These are phyloP conservation scores for Solanum tarapatanum DNA, from an alignment of 257 asterid species.

Conservation along the genomic window DNA sequence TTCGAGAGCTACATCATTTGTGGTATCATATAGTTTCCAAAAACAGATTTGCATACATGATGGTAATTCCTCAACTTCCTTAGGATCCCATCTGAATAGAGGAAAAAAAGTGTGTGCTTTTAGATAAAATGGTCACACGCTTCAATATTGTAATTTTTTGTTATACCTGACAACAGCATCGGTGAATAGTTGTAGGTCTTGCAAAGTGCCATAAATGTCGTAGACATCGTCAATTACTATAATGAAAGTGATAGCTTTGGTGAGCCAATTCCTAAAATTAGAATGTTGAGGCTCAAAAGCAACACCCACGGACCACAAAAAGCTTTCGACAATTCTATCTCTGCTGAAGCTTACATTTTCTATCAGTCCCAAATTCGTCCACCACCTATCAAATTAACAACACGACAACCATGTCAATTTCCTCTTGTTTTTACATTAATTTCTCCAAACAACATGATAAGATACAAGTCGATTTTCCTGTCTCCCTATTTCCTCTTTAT, in stretches of 20 bases:
- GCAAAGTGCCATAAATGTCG: slow-evolving; percentile 33
- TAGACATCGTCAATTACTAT: slow-evolving; percentile 49
- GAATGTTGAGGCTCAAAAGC: slow-evolving; percentile 36
- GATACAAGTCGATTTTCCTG: not conserved
- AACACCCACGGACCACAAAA: slow-evolving; percentile 45
- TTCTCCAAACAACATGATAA: not conserved
- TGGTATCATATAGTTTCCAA: slow-evolving; percentile 23
- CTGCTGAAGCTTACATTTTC: slow-evolving; percentile 33
- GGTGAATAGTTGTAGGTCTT: slow-evolving; percentile 32
- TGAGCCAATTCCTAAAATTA: slow-evolving; percentile 37
- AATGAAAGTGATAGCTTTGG: slow-evolving; percentile 28
- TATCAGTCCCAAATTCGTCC: slow-evolving; percentile 18
- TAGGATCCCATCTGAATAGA: slow-evolving; percentile 40
- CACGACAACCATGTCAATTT: not conserved
- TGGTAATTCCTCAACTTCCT: slow-evolving; percentile 31
- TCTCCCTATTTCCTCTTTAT: not conserved
- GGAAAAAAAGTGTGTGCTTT: not conserved
- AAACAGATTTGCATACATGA: slow-evolving; percentile 36
- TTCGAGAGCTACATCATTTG: slow-evolving; percentile 26
- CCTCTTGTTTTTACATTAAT: not conserved
- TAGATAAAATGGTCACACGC: too few relatives aligned
- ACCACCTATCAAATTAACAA: slow-evolving; percentile 26
- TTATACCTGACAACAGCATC: slow-evolving; percentile 29
- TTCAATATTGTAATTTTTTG: not conserved
- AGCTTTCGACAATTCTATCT: slow-evolving; percentile 44